Evolutionary conservation across 495 filamentous ascomycete species (phyloP).

Genomic region (Podospora sp.): DNA sequence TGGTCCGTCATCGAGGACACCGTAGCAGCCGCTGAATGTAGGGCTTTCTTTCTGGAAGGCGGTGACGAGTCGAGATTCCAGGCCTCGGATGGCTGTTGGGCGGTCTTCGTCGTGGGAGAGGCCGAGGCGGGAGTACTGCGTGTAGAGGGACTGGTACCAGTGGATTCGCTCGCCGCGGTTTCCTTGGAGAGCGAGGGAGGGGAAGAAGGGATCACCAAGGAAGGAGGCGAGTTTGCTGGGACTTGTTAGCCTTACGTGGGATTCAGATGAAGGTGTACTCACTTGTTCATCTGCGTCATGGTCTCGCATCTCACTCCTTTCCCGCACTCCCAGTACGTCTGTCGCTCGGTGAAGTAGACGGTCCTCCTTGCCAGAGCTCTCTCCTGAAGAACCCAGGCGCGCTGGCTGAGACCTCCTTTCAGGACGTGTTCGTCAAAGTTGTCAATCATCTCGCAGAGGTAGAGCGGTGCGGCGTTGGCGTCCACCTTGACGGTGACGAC

Average conservation of each 20-base stretch:
- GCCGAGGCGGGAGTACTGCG: not conserved
- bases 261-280: not conserved
- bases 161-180: not conserved
- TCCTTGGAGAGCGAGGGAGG: not conserved
- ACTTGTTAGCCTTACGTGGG: too few relatives aligned
- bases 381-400: conserved; percentile 48
- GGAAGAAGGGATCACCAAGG: not conserved
- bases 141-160: not conserved
- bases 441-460: conserved; percentile 32
- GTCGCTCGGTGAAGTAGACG: conserved; percentile 22
- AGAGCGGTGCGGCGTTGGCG: conserved; percentile 2
- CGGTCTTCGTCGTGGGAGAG: not conserved
- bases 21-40: not conserved
- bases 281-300: not conserved
- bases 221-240: not conserved
- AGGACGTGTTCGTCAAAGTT: conserved; percentile 36
- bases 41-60: not conserved
- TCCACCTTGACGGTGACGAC: not conserved
- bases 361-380: conserved; percentile 38
- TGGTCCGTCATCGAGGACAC: not conserved
- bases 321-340: conserved; percentile 1
- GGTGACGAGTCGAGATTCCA: not conserved
- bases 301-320: not conserved
- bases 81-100: not conserved
- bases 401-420: conserved; percentile 31